phyloP scores from a whole-genome alignment of 805 yeast species.

The Metschnikowia borealis region DNA sequence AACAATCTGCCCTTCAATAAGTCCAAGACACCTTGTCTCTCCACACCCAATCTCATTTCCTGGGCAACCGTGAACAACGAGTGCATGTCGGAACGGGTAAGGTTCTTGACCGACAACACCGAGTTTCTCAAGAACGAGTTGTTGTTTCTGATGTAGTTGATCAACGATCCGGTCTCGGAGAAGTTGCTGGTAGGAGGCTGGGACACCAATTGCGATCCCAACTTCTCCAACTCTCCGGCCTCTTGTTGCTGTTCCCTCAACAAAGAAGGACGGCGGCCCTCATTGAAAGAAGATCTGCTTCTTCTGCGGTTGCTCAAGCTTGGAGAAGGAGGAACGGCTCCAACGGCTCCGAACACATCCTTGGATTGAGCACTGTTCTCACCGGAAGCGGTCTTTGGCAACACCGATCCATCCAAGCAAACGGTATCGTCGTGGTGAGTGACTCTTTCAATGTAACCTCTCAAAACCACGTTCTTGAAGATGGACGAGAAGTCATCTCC shows the following conservation, averaged over 20 bases:
- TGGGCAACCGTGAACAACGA: conserved; percentile 94
- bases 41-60: conserved; percentile 95
- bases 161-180: conserved; percentile 74
- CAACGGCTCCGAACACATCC: conserved; percentile 38
- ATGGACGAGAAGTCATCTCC: conserved; percentile 28
- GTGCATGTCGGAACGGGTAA: conserved; percentile 85
- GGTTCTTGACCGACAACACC: conserved; percentile 82
- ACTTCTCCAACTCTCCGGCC: conserved; percentile 42
- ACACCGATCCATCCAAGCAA: conserved; percentile 76
- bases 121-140: conserved; percentile 90
- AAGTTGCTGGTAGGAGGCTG: conserved; percentile 70
- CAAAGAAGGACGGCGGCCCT: conserved; percentile 33
- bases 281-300: conserved; percentile 33
- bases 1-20: conserved; percentile 84
- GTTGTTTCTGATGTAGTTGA: conserved; percentile 69
- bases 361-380: conserved; percentile 44
- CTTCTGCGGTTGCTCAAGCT: conserved; percentile 26
- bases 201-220: conserved; percentile 67
- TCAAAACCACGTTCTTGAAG: conserved; percentile 49
- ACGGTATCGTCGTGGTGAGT: conserved; percentile 72
- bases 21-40: conserved; percentile 92
- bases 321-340: conserved; percentile 45
- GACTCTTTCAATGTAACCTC: conserved; percentile 88
- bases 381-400: conserved; percentile 55
- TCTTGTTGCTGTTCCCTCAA: conserved; percentile 33